Evolutionary conservation across 257 asterid genomes (phyloP).

Genomic region (Scutellaria barbata): DNA sequence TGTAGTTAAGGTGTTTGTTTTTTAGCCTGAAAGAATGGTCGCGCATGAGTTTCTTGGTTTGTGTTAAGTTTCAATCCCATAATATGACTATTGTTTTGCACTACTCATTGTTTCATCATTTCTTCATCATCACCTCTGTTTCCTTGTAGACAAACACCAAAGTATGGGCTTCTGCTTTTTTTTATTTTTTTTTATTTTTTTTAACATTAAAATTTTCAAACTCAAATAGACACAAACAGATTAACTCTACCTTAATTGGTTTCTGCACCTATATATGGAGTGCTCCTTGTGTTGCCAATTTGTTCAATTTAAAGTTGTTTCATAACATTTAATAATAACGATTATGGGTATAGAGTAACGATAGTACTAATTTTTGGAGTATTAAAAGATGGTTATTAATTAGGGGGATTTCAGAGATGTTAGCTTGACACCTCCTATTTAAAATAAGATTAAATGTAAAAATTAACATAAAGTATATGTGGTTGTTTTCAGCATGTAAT

Average conservation of each 20-base stretch:
- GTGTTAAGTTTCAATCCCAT: conserved; percentile 35
- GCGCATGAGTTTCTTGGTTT: conserved; percentile 48
- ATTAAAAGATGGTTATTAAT: no score
- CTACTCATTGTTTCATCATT: conserved; percentile 54
- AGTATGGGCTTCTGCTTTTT: conserved; percentile 55
- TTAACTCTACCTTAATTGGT: conserved; percentile 31
- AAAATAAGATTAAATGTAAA: no score
- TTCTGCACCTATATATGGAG: conserved; percentile 25
- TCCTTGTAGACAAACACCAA: conserved; percentile 46
- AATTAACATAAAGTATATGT: no score
- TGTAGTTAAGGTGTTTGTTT: conserved; percentile 37
- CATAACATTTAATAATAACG: no score
- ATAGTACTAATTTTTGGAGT: no score
- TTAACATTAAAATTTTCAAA: conserved; percentile 7
- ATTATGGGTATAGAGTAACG: no score
- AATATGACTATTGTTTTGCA: conserved; percentile 40
- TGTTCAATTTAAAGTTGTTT: no score
- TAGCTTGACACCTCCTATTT: no score
- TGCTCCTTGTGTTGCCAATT: no score
- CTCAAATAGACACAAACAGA: conserved; percentile 31
- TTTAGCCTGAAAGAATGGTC: conserved; percentile 49
- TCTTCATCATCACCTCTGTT: conserved; percentile 46
- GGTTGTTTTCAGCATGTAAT: no score
- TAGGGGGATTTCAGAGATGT: no score
- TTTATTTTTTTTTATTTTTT: no score